phyloP scores from a whole-genome alignment of 2,329 filamentous ascomycete genomes.

The Ophiocordyceps camponoti-floridani region DNA sequence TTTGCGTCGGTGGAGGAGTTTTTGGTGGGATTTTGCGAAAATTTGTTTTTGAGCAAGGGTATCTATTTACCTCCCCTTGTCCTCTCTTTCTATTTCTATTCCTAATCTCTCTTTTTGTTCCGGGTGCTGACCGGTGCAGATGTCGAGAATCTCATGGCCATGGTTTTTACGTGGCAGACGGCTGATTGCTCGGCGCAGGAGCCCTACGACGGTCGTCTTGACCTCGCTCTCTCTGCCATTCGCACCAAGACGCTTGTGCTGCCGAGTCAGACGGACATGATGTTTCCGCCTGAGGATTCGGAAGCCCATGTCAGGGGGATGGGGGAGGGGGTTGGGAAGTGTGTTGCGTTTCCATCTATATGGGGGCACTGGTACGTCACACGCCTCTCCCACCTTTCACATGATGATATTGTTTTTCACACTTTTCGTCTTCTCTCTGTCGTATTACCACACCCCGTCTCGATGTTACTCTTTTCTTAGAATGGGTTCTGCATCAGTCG shows the following conservation, averaged over 20 bases:
- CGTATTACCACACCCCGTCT: no score
- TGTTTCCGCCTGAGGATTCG: constrained; percentile 68
- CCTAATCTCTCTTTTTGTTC: no score
- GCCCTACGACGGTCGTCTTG: constrained; percentile 49
- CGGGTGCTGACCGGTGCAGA: no score
- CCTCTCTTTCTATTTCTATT: no score
- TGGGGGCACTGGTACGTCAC: constrained; percentile 20
- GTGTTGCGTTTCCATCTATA: constrained; percentile 20
- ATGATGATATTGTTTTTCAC: no score
- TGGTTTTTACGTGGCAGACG: constrained; percentile 66
- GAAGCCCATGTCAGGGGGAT: constrained; percentile 47
- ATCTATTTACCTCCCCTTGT: neutral
- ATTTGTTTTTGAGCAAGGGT: neutral
- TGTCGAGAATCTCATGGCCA: constrained; percentile 55
- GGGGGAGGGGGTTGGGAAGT: constrained; percentile 13
- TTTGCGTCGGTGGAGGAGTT: constrained; percentile 15
- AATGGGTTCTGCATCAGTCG: no score
- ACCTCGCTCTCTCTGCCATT: constrained; percentile 47
- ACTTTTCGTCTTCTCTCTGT: no score
- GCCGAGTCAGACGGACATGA: constrained; percentile 57
- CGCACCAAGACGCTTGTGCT: constrained; percentile 56
- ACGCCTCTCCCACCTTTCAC: neutral
- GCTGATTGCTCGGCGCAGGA: constrained; percentile 52
- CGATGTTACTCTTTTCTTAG: neutral
- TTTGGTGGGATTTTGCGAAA: neutral